Evolutionary conservation across 257 asterid genomes (phyloP).

Genomic region (Nyctanthes arbortristis): DNA sequence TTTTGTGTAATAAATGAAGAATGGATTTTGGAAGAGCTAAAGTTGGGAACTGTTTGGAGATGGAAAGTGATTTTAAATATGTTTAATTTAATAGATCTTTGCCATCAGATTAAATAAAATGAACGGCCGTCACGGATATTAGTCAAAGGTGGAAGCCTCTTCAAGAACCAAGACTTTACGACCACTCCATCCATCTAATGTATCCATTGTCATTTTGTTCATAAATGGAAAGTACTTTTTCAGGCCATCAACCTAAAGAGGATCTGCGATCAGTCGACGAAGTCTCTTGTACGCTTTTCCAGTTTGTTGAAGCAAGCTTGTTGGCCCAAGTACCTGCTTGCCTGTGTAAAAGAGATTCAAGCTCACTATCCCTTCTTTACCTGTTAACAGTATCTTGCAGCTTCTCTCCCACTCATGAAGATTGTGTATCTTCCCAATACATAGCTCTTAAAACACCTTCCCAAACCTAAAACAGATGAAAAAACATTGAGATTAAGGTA

Average conservation of each 20-base stretch:
- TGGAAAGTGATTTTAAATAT: no score
- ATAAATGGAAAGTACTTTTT: conserved; percentile 75
- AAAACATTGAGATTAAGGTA: conserved; percentile 9
- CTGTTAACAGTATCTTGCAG: conserved; percentile 72
- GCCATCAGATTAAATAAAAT: no score
- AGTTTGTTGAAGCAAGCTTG: conserved; percentile 77
- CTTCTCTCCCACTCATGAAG: conserved; percentile 81
- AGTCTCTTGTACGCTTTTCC: conserved; percentile 80
- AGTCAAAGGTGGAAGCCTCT: conserved; percentile 78
- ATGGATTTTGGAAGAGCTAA: no score
- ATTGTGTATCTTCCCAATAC: conserved; percentile 75
- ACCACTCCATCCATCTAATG: conserved; percentile 71
- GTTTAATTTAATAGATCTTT: no score
- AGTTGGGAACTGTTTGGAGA: no score
- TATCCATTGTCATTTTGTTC: conserved; percentile 61
- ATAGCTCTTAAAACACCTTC: conserved; percentile 80
- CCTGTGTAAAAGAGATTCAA: conserved; percentile 81
- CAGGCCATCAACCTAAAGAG: conserved; percentile 68
- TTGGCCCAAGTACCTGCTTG: conserved; percentile 80
- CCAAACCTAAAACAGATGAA: conserved; percentile 51
- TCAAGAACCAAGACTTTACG: conserved; percentile 57
- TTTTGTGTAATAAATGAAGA: no score
- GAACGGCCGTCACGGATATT: no score
- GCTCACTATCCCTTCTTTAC: conserved; percentile 86
- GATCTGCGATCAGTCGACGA: conserved; percentile 68